Evolutionary conservation across 768 basidiomycete genomes (phyloP).

Genomic region (Coprinopsis strossmayeri): DNA sequence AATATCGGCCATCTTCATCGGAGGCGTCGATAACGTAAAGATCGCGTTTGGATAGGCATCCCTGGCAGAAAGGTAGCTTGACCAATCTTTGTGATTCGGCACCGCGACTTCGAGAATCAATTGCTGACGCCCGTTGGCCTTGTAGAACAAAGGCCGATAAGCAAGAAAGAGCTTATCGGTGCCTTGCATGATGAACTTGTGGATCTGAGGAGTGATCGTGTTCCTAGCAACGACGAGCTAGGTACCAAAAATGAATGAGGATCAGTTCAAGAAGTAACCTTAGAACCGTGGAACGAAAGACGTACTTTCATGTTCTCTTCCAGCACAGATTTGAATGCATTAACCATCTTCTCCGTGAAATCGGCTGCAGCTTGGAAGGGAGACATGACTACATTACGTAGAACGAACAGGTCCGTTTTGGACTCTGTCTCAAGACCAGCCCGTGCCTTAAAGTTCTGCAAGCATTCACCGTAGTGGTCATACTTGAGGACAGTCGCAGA

Average conservation of each 20-base stretch:
- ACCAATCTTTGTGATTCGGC: slow-evolving; percentile 11
- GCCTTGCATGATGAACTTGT: slow-evolving; percentile 33
- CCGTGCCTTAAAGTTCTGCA: slow-evolving; percentile 29
- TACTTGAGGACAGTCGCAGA: slow-evolving; percentile 25
- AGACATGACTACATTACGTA: slow-evolving; percentile 34
- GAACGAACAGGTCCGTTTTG: slow-evolving; percentile 25
- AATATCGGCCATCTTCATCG: slow-evolving; percentile 5
- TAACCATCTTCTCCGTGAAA: slow-evolving; percentile 23
- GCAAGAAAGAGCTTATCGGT: slow-evolving; percentile 25
- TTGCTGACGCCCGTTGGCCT: slow-evolving; percentile 29
- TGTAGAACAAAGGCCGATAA: slow-evolving; percentile 29
- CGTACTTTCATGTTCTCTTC: slow-evolving; percentile 29
- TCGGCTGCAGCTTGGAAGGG: slow-evolving; percentile 28
- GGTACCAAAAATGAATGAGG: neutral
- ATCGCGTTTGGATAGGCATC: slow-evolving; percentile 14
- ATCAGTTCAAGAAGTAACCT: neutral
- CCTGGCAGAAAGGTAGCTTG: slow-evolving; percentile 14
- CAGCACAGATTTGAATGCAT: slow-evolving; percentile 24
- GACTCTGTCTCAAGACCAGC: slow-evolving; percentile 21
- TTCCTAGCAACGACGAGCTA: slow-evolving; percentile 24
- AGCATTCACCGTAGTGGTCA: slow-evolving; percentile 26
- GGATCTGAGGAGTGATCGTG: slow-evolving; percentile 22
- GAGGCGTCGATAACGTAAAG: slow-evolving; percentile 12
- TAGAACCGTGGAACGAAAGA: neutral
- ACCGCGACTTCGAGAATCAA: slow-evolving; percentile 28